These are phyloP conservation scores for Glebionis coronaria DNA, from an alignment of 129 eudicot genomes.

Conservation along the genomic window DNA sequence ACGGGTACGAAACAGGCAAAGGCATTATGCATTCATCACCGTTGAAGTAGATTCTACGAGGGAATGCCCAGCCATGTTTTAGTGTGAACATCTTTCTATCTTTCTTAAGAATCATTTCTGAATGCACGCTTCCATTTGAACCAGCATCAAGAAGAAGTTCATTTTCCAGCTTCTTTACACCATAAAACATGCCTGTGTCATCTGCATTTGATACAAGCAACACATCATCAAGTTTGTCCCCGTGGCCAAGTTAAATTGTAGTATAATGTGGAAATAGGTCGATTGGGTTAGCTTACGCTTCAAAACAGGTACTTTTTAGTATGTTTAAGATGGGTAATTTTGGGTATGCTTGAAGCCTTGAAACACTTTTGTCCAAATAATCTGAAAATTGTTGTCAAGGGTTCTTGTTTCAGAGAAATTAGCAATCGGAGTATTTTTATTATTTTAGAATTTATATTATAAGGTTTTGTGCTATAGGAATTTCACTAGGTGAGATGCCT, in stretches of 20 bases:
- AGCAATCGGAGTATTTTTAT: too few species aligned
- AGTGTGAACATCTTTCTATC: conserved; percentile 36
- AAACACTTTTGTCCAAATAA: too few species aligned
- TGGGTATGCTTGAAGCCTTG: too few species aligned
- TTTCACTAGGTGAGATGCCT: too few species aligned
- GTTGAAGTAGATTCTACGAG: conserved; percentile 44
- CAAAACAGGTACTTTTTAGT: neutral
- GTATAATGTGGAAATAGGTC: too few species aligned
- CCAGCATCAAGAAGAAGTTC: conserved; percentile 39
- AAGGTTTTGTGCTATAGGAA: too few species aligned
- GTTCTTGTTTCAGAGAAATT: too few species aligned
- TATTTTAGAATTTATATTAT: too few species aligned
- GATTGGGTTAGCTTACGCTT: neutral
- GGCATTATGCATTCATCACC: conserved; percentile 54
- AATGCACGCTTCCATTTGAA: conserved; percentile 36
- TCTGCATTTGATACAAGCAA: conserved; percentile 35
- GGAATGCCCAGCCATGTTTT: conserved; percentile 52
- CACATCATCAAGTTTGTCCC: neutral
- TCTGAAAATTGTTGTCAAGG: too few species aligned
- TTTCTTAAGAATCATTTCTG: conserved; percentile 42
- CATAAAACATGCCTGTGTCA: conserved; percentile 56
- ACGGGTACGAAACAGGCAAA: conserved; percentile 47
- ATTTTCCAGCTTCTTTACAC: conserved; percentile 30
- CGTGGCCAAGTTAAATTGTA: too few species aligned
- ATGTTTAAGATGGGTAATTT: neutral